Conservation (phyloP, 1,139 yeast species). For the Taphrina confusa region DNA sequence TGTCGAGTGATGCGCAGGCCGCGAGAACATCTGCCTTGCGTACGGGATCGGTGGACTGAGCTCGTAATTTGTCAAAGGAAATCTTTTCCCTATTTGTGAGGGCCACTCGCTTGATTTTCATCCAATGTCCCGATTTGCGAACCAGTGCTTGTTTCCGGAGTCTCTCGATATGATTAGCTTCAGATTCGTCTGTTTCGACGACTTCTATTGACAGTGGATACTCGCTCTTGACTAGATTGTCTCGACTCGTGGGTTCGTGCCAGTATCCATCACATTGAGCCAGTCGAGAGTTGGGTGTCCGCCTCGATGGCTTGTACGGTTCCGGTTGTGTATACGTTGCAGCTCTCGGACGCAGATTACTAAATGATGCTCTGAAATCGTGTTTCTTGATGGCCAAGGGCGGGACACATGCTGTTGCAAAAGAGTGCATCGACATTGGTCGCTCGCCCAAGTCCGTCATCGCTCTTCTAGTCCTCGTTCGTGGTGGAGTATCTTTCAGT, state of each 20-base stretch:
- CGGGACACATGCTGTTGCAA: neutral
- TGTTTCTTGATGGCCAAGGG: neutral
- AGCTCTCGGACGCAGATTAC: neutral
- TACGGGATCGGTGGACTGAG: neutral
- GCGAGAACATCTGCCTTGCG: conserved; percentile 7
- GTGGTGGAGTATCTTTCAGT: neutral
- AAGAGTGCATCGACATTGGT: neutral
- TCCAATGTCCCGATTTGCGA: neutral
- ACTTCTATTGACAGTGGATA: neutral
- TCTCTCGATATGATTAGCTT: neutral
- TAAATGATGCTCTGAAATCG: neutral
- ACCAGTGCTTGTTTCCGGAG: neutral
- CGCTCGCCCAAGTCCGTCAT: neutral
- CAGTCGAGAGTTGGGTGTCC: neutral
- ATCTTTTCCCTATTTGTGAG: neutral
- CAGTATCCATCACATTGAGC: too few relatives aligned
- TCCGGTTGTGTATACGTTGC: neutral
- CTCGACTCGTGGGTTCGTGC: neutral
- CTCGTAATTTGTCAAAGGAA: conserved; percentile 5
- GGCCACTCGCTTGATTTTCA: neutral
- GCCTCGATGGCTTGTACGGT: neutral
- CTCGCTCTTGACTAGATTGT: too few relatives aligned
- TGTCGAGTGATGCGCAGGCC: neutral
- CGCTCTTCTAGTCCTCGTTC: neutral
- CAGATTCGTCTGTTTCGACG: neutral